Base-by-base conservation (phyloP, 208 protist genomes). In the Leishmania lainsoni region DNA sequence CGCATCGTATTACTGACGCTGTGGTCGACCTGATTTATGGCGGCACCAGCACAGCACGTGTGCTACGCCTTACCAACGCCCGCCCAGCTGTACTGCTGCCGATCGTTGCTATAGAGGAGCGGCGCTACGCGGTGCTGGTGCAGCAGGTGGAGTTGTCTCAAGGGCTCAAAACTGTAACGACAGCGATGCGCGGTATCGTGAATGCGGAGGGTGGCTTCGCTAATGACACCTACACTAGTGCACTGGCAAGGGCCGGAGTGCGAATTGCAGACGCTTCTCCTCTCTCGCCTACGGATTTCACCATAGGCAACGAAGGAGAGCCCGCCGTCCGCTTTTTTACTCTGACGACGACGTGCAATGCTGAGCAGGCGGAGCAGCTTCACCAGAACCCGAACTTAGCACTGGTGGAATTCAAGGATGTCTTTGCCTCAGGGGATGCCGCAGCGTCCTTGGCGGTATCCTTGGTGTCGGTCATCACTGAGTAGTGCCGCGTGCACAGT, bases 281-380 rank as follows among this genome's bases (percentile, higher is more conserved):
- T 17, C 20, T 92, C 20, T 80, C 80, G 12, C 48, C 70, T 39
- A 65, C 70, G 20, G 32, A 49, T 16, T 94, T 89, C 78, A 91
- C 89, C n/a, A 81, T 96, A 51, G 92, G 92, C 48, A 90, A 90
- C 45, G 92, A 94, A 56, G 92, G 92, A 4, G 83, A 78, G 72
- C 65, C 84, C 70, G 80, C 88, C 8, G 86, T 90, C 69, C 85
- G 70, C n/a, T 26, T 96, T 3, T 91, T 85, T 73, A 85, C 87
- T 26, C 52, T 90, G 22, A 80, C 48, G 32, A 26, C 81, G 22
- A 29, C 68, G 3, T 86, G 91, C 58, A 29, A 81, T 26, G 74
- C 65, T 12, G 82, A 81, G 42, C 71, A 70, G 74, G 83, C 89
- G 52, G 70, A 78, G 49, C 22, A 8, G 10, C 58, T 92, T 63